Conservation (phyloP, 148 eudicot species). For the Vaccinium corymbosum region DNA sequence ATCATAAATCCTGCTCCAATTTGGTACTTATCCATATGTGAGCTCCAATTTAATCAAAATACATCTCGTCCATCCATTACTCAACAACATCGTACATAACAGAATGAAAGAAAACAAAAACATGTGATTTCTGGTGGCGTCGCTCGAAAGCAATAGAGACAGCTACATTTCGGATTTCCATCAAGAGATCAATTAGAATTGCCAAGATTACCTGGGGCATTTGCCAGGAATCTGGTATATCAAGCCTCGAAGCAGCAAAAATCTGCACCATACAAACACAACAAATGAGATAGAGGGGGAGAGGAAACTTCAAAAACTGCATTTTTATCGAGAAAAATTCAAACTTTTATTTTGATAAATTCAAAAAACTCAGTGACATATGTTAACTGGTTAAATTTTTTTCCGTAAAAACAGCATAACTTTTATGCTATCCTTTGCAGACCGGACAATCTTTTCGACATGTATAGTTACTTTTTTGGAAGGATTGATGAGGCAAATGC, state of each 20-base stretch:
- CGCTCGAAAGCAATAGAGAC: background rate
- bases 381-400: too few species aligned
- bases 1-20: background rate
- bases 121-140: background rate
- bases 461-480: constrained; percentile 45
- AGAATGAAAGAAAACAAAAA: too few species aligned
- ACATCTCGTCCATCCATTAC: background rate
- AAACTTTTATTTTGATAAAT: too few species aligned
- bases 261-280: constrained; percentile 33
- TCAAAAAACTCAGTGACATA: too few species aligned
- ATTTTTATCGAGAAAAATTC: too few species aligned
- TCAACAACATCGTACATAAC: background rate
- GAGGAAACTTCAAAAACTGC: too few species aligned
- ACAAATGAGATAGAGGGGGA: background rate
- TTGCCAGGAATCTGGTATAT: constrained; percentile 85
- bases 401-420: too few species aligned
- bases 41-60: background rate
- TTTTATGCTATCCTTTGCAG: too few species aligned
- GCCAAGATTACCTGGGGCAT: constrained; percentile 76
- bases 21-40: background rate
- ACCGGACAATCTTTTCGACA: too few species aligned
- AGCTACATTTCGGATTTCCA: background rate
- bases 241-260: constrained; percentile 90
- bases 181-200: background rate
- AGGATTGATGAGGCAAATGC: constrained; percentile 81